Percentiles rank a stretch among this genome's conserved stretches.
Evolutionary conservation across 805 yeast species (phyloP).

Genomic region (Lipomyces spencermartinsiae): DNA sequence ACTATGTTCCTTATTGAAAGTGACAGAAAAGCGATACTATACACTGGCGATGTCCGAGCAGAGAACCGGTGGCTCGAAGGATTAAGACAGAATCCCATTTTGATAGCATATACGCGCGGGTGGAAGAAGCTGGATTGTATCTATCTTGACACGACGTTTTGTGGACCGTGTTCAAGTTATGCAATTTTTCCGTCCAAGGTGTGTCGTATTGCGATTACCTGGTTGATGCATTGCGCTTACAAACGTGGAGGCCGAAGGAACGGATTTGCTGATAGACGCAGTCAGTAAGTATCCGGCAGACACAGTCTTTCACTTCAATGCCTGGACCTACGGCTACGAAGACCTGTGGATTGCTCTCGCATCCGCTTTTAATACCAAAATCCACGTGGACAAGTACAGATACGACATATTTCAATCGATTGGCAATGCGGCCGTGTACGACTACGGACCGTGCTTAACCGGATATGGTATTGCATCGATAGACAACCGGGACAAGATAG

Average conservation of each 20-base stretch:
- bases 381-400: constrained; percentile 47
- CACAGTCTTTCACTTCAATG: constrained; percentile 52
- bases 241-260: constrained; percentile 51
- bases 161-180: constrained; percentile 3
- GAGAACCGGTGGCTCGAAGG: constrained; percentile 58
- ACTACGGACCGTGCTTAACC: constrained; percentile 23
- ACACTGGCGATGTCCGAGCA: constrained; percentile 65
- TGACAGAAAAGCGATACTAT: constrained; percentile 48
- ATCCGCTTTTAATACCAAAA: constrained; percentile 38
- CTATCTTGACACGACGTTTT: constrained; percentile 62
- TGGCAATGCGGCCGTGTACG: constrained; percentile 12
- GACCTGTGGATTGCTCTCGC: constrained; percentile 56
- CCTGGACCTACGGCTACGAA: constrained; percentile 58
- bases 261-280: constrained; percentile 46
- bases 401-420: constrained; percentile 41
- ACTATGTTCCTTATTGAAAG: constrained; percentile 59
- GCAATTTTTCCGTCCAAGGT: constrained; percentile 11
- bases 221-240: constrained; percentile 21
- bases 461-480: constrained; percentile 3
- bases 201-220: constrained; percentile 34
- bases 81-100: constrained; percentile 49
- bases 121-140: constrained; percentile 51
- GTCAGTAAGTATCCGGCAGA: constrained; percentile 54
- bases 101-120: constrained; percentile 53
- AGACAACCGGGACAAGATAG: too few species aligned